A percentile compares a stretch with the other conserved stretches of the same genome.
These are phyloP conservation scores for Gyrodon lividus DNA, from an alignment of 768 basidiomycete species.

Conservation along the genomic window DNA sequence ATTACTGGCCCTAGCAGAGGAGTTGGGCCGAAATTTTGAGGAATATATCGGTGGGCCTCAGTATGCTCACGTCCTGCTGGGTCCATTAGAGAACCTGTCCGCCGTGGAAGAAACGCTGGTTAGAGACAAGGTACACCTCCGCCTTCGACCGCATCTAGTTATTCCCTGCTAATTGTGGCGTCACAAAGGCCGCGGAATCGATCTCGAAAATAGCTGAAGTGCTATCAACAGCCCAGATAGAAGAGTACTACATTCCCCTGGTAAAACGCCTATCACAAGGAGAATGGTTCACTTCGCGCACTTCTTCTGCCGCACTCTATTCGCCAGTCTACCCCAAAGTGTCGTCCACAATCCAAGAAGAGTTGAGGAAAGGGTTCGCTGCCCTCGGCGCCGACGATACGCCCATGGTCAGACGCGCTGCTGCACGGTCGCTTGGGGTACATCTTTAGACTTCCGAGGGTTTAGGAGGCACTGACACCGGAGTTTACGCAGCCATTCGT, in stretches of 20 bases:
- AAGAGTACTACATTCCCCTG: slow-evolving; percentile 89
- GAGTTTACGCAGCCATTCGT: slow-evolving; percentile 60
- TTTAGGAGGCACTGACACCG: slow-evolving; percentile 12
- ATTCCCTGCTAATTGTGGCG: slow-evolving; percentile 7
- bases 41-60: slow-evolving; percentile 93
- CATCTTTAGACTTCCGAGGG: slow-evolving; percentile 32
- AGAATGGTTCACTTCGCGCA: slow-evolving; percentile 99
- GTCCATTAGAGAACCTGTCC: slow-evolving; percentile 92
- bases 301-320: slow-evolving; percentile 92
- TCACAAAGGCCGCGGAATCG: slow-evolving; percentile 84
- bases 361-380: slow-evolving; percentile 82
- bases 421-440: slow-evolving; percentile 95
- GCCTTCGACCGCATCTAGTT: background rate
- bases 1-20: slow-evolving; percentile 91
- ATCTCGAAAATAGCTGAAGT: slow-evolving; percentile 85
- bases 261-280: slow-evolving; percentile 85
- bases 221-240: slow-evolving; percentile 76
- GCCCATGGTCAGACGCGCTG: slow-evolving; percentile 96
- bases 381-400: slow-evolving; percentile 90
- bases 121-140: slow-evolving; percentile 79
- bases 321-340: slow-evolving; percentile 86
- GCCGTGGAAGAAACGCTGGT: slow-evolving; percentile 98
- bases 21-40: slow-evolving; percentile 87
- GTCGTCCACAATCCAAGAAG: slow-evolving; percentile 72
- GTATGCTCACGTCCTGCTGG: slow-evolving; percentile 82